phyloP scores from a whole-genome alignment of 306 rosid genomes.

The Alnus rubra region DNA sequence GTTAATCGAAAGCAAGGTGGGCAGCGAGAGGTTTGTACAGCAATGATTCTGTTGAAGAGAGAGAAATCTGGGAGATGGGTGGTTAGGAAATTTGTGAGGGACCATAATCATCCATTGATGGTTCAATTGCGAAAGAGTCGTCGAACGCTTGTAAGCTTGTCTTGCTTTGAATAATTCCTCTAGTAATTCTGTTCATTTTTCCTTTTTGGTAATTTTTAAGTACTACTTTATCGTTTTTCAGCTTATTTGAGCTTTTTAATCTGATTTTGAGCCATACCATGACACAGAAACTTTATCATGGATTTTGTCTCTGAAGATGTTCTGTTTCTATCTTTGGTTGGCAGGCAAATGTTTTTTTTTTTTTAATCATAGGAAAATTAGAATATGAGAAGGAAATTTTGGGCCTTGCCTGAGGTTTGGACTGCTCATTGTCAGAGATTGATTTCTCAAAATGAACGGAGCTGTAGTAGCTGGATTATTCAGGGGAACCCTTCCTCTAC shows the following conservation, averaged over 20 bases:
- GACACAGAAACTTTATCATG: neutral
- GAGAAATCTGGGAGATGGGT: conserved; percentile 35
- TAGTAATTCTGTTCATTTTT: neutral
- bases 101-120: conserved; percentile 37
- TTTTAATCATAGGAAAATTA: neutral
- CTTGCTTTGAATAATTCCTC: conserved; percentile 5
- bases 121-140: conserved; percentile 27
- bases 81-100: conserved; percentile 33
- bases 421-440: neutral
- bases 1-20: conserved; percentile 19
- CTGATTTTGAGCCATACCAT: neutral
- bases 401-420: neutral
- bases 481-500: neutral
- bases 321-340: neutral
- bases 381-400: neutral
- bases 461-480: neutral
- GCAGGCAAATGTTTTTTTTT: neutral
- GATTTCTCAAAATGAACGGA: neutral
- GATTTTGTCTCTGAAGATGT: neutral
- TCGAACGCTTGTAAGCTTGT: conserved; percentile 31
- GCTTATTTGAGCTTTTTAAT: neutral
- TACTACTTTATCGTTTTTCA: neutral
- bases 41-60: conserved; percentile 36
- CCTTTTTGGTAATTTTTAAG: neutral
- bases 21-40: conserved; percentile 26